These are phyloP conservation scores for Podaxis mareebaensis DNA, from an alignment of 768 basidiomycete genomes.

Conservation along the genomic window DNA sequence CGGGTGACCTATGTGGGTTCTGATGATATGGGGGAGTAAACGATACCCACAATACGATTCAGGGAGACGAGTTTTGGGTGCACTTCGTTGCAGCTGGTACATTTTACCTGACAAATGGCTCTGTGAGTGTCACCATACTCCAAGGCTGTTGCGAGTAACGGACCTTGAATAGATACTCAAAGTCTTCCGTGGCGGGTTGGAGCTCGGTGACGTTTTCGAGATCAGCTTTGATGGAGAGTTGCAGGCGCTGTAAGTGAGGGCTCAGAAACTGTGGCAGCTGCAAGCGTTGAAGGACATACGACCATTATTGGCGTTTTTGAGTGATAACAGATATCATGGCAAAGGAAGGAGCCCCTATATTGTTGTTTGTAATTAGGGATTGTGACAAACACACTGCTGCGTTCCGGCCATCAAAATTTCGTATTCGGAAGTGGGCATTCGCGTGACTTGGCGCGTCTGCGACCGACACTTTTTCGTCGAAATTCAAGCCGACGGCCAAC, in stretches of 20 bases:
- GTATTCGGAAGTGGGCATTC: neutral
- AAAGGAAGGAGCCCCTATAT: slow-evolving; percentile 14
- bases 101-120: slow-evolving; percentile 59
- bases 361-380: slow-evolving; percentile 20
- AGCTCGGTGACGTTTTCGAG: slow-evolving; percentile 78
- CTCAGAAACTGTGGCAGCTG: slow-evolving; percentile 11
- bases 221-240: slow-evolving; percentile 74
- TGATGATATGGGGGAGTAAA: neutral
- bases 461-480: slow-evolving; percentile 10
- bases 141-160: slow-evolving; percentile 5
- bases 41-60: slow-evolving; percentile 59
- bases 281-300: neutral
- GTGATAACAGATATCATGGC: neutral
- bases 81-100: slow-evolving; percentile 74
- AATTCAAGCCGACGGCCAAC: neutral
- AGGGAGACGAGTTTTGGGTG: slow-evolving; percentile 74
- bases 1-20: neutral
- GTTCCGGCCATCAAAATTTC: neutral
- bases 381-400: slow-evolving; percentile 1
- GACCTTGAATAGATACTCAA: slow-evolving; percentile 82
- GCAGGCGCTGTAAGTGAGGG: slow-evolving; percentile 45
- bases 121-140: slow-evolving; percentile 23
- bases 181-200: slow-evolving; percentile 62
- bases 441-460: slow-evolving; percentile 1
- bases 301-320: neutral